Evolutionary conservation across 2,329 filamentous ascomycete genomes (phyloP).

Genomic region (Microdochium paspali): DNA sequence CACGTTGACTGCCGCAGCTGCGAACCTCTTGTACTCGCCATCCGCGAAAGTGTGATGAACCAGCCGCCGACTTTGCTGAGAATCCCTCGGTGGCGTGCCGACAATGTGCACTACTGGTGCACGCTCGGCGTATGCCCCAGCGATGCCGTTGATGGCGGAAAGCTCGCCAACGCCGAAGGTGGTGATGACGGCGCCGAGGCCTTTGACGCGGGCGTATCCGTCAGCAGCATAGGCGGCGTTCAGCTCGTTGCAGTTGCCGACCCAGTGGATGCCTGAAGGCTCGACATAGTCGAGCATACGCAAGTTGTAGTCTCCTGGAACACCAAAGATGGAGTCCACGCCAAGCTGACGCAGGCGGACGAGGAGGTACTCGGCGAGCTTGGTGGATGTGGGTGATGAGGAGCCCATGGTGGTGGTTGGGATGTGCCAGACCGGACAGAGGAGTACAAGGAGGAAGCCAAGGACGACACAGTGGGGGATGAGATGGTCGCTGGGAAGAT

Average conservation of each 20-base stretch:
- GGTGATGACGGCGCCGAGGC: constrained; percentile 39
- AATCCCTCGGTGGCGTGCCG: constrained; percentile 34
- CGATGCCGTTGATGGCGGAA: constrained; percentile 49
- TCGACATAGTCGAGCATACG: constrained; percentile 25
- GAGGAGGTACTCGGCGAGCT: constrained; percentile 25
- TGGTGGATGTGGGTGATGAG: constrained; percentile 4
- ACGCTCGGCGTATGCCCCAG: constrained; percentile 46
- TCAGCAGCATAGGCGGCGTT: constrained; percentile 49
- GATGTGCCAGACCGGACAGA: no score
- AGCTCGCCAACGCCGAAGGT: constrained; percentile 51
- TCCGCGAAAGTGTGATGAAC: constrained; percentile 49
- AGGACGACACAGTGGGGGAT: no score
- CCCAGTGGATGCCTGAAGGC: constrained; percentile 27
- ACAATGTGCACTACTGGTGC: constrained; percentile 49
- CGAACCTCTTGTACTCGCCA: constrained; percentile 40
- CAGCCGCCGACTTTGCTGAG: constrained; percentile 30
- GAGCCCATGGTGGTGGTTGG: not conserved
- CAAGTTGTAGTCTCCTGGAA: constrained; percentile 33
- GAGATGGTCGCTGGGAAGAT: no score
- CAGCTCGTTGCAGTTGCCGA: constrained; percentile 48
- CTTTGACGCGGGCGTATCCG: constrained; percentile 46
- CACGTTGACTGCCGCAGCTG: constrained; percentile 36
- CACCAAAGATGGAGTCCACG: constrained; percentile 33
- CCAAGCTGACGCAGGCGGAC: constrained; percentile 29
- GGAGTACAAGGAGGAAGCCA: no score